Base-by-base conservation (phyloP, 352 stramenopile genomes). In the Aphanomyces astaci region DNA sequence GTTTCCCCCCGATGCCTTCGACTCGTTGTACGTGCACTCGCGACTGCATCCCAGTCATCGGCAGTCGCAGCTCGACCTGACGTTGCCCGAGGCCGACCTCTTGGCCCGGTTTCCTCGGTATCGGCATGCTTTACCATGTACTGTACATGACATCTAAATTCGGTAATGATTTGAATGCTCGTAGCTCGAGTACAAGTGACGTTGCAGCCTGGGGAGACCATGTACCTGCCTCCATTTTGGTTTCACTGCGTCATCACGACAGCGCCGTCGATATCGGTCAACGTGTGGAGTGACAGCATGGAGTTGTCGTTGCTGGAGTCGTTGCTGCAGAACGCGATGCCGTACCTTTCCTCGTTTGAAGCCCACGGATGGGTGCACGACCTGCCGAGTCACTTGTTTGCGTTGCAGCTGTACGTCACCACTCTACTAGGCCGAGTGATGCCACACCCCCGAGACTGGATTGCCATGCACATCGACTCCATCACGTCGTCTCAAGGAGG, bases 211-310 rank as follows among this genome's bases (percentile, higher is more conserved):
- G 68, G 68, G 19, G 60, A 73, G 7, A 51, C 62, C 33, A 17
- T 73, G 1, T 73, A 73, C 48, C 24, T 73, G 25, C 68, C 68
- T 33, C 68, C 68, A 5, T 72, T 71, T 28, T 73, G 68, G 68
- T 73, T 73, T 63, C 68, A 73, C 32, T 57, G 57, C 28, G 68
- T 73, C 4, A 3, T 56, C 31, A 51, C 68, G 3, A 40, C 28
- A 19, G 24, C 22, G 24, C 52, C 64, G 9, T 71, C 62, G 3
- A 30, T 71, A 17, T 71, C 62, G 5, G 36, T 73, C 53, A 73
- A 73, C 52, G 51, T 71, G n/a, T 73, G 68, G 68, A 68, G 28
- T 17, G 22, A 68, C 32, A 32, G 39, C 22, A 13, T 19, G 4
- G 62, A 68, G 25, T 17, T 68, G 4, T 2, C 11, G 2, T 27